These are phyloP conservation scores for Exophiala dermatitidis DNA, from an alignment of 2,329 filamentous ascomycete genomes.

Conservation along the genomic window DNA sequence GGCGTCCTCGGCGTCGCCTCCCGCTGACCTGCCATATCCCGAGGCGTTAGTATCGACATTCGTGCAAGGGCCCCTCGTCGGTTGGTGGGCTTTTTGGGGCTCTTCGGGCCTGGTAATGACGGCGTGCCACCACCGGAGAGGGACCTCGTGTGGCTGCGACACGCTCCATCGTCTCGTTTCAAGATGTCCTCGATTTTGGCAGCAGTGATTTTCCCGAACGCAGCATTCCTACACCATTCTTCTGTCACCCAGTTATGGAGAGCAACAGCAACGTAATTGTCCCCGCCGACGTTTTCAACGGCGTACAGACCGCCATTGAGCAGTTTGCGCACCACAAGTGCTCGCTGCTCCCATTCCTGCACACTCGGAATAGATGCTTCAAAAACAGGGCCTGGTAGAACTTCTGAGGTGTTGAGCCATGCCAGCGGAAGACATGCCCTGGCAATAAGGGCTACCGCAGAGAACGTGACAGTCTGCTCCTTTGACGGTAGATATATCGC, in stretches of 20 bases:
- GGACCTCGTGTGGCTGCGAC: slow-evolving; percentile 4
- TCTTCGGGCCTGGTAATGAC: slow-evolving; percentile 9
- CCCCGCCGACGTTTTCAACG: slow-evolving; percentile 19
- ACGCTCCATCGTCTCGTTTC: background rate
- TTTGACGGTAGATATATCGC: slow-evolving; percentile 6
- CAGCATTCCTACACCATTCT: slow-evolving; percentile 20
- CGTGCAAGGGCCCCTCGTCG: slow-evolving; percentile 24
- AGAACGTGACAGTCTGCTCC: slow-evolving; percentile 8
- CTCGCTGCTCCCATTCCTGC: slow-evolving; percentile 20
- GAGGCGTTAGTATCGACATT: slow-evolving; percentile 23
- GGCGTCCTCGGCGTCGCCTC: background rate
- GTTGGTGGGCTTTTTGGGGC: slow-evolving; percentile 23
- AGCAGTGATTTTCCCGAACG: slow-evolving; percentile 17
- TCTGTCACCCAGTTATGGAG: slow-evolving; percentile 24
- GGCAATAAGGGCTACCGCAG: slow-evolving; percentile 19
- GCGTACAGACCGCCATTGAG: slow-evolving; percentile 23
- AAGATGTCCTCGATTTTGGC: slow-evolving; percentile 15
- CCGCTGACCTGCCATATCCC: slow-evolving; percentile 1
- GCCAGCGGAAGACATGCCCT: slow-evolving; percentile 24
- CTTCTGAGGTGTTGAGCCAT: slow-evolving; percentile 17
- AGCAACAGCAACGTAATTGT: slow-evolving; percentile 14
- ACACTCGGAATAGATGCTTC: slow-evolving; percentile 16
- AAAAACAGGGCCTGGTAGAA: slow-evolving; percentile 11
- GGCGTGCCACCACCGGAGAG: slow-evolving; percentile 8
- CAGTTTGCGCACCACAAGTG: slow-evolving; percentile 17